Evolutionary conservation across 768 basidiomycete genomes (phyloP).

Genomic region (Leccinum disarticulatum): DNA sequence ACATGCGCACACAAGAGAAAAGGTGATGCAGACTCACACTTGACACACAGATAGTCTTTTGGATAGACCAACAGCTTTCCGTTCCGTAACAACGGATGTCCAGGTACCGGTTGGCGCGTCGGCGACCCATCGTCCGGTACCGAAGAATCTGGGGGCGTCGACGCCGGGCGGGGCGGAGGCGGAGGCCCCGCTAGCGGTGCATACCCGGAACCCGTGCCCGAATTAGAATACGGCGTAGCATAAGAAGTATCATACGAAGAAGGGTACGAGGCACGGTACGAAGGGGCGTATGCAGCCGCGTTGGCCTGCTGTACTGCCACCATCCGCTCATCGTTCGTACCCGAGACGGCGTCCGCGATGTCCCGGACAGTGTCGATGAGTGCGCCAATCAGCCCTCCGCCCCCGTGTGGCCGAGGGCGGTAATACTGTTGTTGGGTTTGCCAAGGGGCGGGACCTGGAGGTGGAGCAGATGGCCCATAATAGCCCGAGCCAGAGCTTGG

Average conservation of each 20-base stretch:
- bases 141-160: conserved; percentile 14
- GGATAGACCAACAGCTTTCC: conserved; percentile 74
- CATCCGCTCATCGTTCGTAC: conserved; percentile 20
- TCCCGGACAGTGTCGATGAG: conserved; percentile 29
- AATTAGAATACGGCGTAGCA: conserved; percentile 15
- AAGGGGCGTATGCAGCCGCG: conserved; percentile 16
- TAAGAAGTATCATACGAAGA: neutral
- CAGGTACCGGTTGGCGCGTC: conserved; percentile 59
- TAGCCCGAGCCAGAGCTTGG: conserved; percentile 4
- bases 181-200: conserved; percentile 13
- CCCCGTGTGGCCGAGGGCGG: conserved; percentile 11
- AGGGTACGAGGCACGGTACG: neutral
- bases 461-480: conserved; percentile 10
- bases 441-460: conserved; percentile 19
- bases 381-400: conserved; percentile 29
- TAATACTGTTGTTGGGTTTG: conserved; percentile 19
- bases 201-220: conserved; percentile 1
- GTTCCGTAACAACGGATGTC: conserved; percentile 63
- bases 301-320: conserved; percentile 16
- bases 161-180: conserved; percentile 9
- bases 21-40: conserved; percentile 48
- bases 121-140: conserved; percentile 56
- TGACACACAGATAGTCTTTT: conserved; percentile 55
- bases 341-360: conserved; percentile 30
- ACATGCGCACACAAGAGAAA: neutral